Base-by-base conservation (phyloP, 2,329 filamentous ascomycete genomes). In the Clonostachys rosea region DNA sequence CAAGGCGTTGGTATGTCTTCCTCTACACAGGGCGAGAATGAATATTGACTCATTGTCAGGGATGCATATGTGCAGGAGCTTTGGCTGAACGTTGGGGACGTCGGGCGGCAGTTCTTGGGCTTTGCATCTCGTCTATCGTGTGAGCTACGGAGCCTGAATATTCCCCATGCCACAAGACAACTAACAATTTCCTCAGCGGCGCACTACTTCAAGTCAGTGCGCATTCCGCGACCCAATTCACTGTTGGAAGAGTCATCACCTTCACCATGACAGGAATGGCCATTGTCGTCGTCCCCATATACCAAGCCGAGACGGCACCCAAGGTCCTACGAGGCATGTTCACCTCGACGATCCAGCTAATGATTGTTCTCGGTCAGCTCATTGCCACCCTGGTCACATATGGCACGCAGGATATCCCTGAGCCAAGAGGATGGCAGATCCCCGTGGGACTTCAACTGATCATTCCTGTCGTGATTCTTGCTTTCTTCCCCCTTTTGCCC, bases 391-490 rank as follows among this genome's bases (percentile, higher is more conserved):
- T 60, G 4, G 54, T 63, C 14, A 59, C 51, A 2, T 58, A 49
- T 35, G 56, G 59, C 14, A 64, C 61, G 6, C 50, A 54, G 34
- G 44, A 50, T 11, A 57, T 63, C n/a, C 17, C 46, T 2, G 46
- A 35, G 8, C 42, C 53, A 2, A 48, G 48, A 1, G 52, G 48
- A 6, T 78, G 75, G 74, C 59, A 69, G 12, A 61, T 69, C n/a
- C 72, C 73, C 0, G 70, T 71, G 14, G 66, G 63, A 1, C 51
- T 75, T 4, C 71, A 75, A 57, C 69, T 71, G 56, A 44, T 69
- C 3, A 71, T 66, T 43, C 66, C 68, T 0, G 52, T 65, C 1
- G 54, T 69, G 2, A 57, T 74, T 2, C 47, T 72, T 5, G 45
- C 59, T 0, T 55, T 62, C 3, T 56, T 68, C 3, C 51, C 58